Conservation (phyloP, 2,329 filamentous ascomycete genomes). For the Xylaria sp. region DNA sequence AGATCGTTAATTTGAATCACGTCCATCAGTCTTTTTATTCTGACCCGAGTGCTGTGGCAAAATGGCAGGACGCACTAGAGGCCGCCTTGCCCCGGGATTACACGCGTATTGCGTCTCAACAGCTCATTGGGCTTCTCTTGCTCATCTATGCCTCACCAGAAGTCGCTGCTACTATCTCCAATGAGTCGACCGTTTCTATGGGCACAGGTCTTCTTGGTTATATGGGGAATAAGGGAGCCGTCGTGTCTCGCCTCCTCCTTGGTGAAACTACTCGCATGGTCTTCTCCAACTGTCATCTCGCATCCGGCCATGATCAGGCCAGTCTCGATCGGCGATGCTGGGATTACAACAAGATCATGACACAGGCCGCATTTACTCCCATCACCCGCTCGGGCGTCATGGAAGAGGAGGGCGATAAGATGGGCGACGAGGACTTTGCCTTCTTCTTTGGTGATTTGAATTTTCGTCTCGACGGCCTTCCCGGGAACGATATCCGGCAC, state of each 20-base stretch:
- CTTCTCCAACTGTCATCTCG: slow-evolving; percentile 90
- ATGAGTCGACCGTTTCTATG: slow-evolving; percentile 80
- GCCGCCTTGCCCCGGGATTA: slow-evolving; percentile 79
- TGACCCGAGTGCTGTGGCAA: slow-evolving; percentile 72
- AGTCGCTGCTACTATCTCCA: slow-evolving; percentile 74
- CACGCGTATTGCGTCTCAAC: slow-evolving; percentile 76
- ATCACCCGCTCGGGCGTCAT: slow-evolving; percentile 69
- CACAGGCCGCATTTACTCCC: slow-evolving; percentile 78
- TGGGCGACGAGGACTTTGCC: slow-evolving; percentile 90
- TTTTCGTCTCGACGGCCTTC: slow-evolving; percentile 86
- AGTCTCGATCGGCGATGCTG: slow-evolving; percentile 85
- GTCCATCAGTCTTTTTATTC: slow-evolving; percentile 79
- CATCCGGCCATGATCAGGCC: slow-evolving; percentile 80
- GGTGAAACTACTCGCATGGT: slow-evolving; percentile 89
- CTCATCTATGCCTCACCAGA: slow-evolving; percentile 84
- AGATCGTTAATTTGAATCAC: slow-evolving; percentile 85
- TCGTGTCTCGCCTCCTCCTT: slow-evolving; percentile 79
- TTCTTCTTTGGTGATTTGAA: slow-evolving; percentile 99
- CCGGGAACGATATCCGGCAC: slow-evolving; percentile 86
- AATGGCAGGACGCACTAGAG: slow-evolving; percentile 81
- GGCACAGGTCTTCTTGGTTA: slow-evolving; percentile 92
- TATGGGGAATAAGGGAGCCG: slow-evolving; percentile 94
- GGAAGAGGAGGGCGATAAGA: slow-evolving; percentile 68
- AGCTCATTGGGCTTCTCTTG: slow-evolving; percentile 83
- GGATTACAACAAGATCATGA: slow-evolving; percentile 81